Evolutionary conservation across 106 monocot genomes (phyloP), one percentile per base, ranked within the genome.

Genomic region (Iris macrosiphon): DNA sequence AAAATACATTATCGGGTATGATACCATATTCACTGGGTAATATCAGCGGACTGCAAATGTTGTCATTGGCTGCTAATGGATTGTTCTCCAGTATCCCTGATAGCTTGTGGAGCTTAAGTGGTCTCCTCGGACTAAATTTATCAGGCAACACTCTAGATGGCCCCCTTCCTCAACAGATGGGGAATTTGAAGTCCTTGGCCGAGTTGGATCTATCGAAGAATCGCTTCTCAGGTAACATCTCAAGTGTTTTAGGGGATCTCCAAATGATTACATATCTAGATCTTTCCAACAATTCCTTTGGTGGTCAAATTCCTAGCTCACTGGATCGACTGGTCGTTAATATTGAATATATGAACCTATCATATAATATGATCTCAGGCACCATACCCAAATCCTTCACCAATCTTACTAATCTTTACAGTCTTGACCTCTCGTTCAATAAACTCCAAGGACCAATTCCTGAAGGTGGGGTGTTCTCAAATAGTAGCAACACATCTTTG

Each of bases 341-440:
- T 40, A 40, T 57, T 17, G 6, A 47, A 18, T 31, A 20, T 21
- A 23, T 61, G 31, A 45, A 61, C 12, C 46, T 61, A 2, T 61
- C 61, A 33, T 22, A 12, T 33, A 48, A 61, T 61, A 2, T 4
- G 0, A 14, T 61, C 15, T 61, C 61, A 2, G 61, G 46, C 7
- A 5, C 20, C 33, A 61, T 61, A 21, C 61, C 61, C 31, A 61
- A 61, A 3, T 61, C 61, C 34, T 48, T 61, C 12, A 16, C 15
- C 16, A 41, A 41, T 9, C 41, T 41, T 15, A 13, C 10, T 14
- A 15, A 41, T 41, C 41, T 41, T 15, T 4, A 15, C 4, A 41
- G 41, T 41, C 10, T 41, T 2, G 41, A 41, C 13, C 41, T 17
- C 2, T 41, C 41, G 13, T 41, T 41, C 41, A 41, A 41, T 16